Conservation (phyloP, 768 basidiomycete species). For the Mycena pura region DNA sequence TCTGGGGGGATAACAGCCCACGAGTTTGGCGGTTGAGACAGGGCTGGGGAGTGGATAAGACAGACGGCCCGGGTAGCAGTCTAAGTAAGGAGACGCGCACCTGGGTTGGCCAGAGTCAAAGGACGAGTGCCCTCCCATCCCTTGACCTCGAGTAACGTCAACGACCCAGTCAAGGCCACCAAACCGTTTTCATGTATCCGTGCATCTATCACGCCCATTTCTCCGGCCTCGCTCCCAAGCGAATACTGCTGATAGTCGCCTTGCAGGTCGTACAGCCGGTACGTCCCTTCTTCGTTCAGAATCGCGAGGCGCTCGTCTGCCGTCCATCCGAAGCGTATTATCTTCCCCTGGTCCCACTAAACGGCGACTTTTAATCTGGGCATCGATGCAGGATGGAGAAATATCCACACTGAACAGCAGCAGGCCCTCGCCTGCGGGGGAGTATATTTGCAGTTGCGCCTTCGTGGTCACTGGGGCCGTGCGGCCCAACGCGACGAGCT, state of each 20-base stretch:
- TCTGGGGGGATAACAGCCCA: constrained; percentile 94
- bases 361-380: constrained; percentile 15
- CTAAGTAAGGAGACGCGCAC: constrained; percentile 49
- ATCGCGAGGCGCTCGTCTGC: constrained; percentile 82
- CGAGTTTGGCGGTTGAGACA: constrained; percentile 79
- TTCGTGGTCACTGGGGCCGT: constrained; percentile 64
- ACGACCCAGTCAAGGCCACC: constrained; percentile 80
- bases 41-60: constrained; percentile 58
- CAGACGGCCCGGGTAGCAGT: too few species aligned
- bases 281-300: constrained; percentile 90
- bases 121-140: constrained; percentile 86
- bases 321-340: constrained; percentile 86
- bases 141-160: constrained; percentile 84
- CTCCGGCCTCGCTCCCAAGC: constrained; percentile 80
- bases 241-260: constrained; percentile 88
- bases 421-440: constrained; percentile 79
- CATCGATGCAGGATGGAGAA: constrained; percentile 21
- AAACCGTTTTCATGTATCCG: constrained; percentile 86
- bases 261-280: constrained; percentile 88
- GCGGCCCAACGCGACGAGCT: constrained; percentile 75
- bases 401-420: constrained; percentile 76
- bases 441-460: constrained; percentile 87
- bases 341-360: constrained; percentile 91
- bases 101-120: constrained; percentile 72
- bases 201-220: constrained; percentile 85